Base-by-base conservation (phyloP, 208 protist genomes). In the Angomonas ambiguus region DNA sequence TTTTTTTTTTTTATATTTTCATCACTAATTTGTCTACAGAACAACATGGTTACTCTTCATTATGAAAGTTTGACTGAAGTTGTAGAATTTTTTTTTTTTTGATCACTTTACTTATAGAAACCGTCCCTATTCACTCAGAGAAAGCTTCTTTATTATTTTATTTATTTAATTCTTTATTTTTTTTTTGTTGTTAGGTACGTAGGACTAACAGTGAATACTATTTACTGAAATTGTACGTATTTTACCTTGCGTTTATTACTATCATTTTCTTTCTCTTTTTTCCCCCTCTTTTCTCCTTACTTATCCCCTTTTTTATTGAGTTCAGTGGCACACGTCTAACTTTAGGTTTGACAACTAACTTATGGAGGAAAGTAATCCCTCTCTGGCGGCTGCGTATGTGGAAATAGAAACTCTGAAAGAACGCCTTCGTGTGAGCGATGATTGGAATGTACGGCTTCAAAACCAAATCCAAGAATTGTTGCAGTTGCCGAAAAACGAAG, bases 401-500 rank as follows among this genome's bases (percentile, higher is more conserved):
- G 76, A 88, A 57, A 30, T 85, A n/a, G 79, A 65, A 10, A 42
- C 66, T 20, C 75, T 94, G 25, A 76, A 67, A 2, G 81, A 85
- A 75, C 84, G 88, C 16, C 70, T 94, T 5, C 58, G 76, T 18
- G 45, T 88, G 20, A 90, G 83, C 67, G 82, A 91, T 41, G 88
- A 94, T 60, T 94, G 84, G 88, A 91, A 94, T 38, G 65, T 87
- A 69, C 82, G 88, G 0, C 63, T 92, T 4, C 81, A 94, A 32
- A 67, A 53, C 16, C 83, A 91, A 58, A 77, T 94, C 4, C 85
- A 89, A 64, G 83, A 90, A 25, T 76, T 94, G 3, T 73, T 91
- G 34, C 76, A 75, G n/a, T 74, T 91, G 38, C 85, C 88, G 16
- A 79, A 62, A 24, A 83, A 69, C 41, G 88, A 85, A 25, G 73